Percentiles rank a stretch among this genome's conserved stretches.
These are phyloP conservation scores for Debaryomyces singareniensis DNA, from an alignment of 1,139 yeast genomes.

Conservation along the genomic window DNA sequence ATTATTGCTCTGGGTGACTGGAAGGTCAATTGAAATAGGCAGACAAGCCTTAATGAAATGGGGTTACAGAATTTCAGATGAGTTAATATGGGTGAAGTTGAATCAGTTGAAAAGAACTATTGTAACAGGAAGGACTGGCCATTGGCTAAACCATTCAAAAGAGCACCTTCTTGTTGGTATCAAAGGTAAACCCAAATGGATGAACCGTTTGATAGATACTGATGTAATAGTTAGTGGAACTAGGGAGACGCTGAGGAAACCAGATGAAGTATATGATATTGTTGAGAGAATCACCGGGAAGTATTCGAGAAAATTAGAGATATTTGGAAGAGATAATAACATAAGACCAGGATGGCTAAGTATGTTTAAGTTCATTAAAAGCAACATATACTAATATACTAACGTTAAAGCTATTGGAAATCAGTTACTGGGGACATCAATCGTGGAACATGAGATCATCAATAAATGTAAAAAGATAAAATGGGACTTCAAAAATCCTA, in stretches of 20 bases:
- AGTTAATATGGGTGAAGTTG: constrained; percentile 84
- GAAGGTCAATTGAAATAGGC: constrained; percentile 85
- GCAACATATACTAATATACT: constrained; percentile 1
- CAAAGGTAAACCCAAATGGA: constrained; percentile 78
- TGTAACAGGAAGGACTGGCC: constrained; percentile 94
- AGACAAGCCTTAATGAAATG: constrained; percentile 67
- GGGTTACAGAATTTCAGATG: constrained; percentile 79
- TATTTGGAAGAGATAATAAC: constrained; percentile 84
- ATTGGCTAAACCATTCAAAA: constrained; percentile 93
- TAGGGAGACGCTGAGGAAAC: constrained; percentile 84
- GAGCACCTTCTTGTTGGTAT: constrained; percentile 83
- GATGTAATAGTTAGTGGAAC: constrained; percentile 79
- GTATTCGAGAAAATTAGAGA: constrained; percentile 71
- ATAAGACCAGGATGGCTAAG: constrained; percentile 84
- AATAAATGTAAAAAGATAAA: constrained; percentile 1
- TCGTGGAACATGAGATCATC: constrained; percentile 53
- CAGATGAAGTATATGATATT: constrained; percentile 84
- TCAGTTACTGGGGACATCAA: constrained; percentile 57
- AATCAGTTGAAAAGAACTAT: constrained; percentile 84
- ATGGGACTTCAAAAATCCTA: not conserved
- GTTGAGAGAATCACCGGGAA: constrained; percentile 78
- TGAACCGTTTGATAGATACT: constrained; percentile 56
- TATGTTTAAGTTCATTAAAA: constrained; percentile 7
- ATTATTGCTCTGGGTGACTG: constrained; percentile 87
- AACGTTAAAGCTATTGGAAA: constrained; percentile 55